phyloP scores from a whole-genome alignment of 441 rosid genomes.

The Pelargonium myrrhifolium region DNA sequence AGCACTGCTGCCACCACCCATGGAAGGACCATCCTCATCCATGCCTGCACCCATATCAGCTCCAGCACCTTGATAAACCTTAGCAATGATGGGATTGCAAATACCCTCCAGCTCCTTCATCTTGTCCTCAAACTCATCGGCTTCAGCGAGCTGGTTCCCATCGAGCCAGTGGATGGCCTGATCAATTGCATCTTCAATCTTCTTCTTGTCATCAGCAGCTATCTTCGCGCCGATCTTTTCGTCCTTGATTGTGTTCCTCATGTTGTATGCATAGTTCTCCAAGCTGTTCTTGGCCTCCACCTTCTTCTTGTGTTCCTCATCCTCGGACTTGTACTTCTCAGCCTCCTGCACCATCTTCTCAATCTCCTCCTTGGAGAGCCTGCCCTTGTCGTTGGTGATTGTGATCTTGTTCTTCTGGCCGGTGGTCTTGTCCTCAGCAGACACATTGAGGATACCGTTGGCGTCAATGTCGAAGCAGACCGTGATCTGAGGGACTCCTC shows the following conservation, averaged over 20 bases:
- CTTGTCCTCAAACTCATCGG: slow-evolving; percentile 63
- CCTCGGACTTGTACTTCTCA: slow-evolving; percentile 33
- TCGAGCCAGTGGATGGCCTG: slow-evolving; percentile 66
- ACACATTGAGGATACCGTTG: slow-evolving; percentile 62
- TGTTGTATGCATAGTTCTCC: slow-evolving; percentile 68
- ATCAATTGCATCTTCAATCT: slow-evolving; percentile 58
- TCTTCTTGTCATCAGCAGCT: slow-evolving; percentile 50
- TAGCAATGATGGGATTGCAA: slow-evolving; percentile 67
- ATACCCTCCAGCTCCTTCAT: slow-evolving; percentile 67
- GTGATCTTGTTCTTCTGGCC: slow-evolving; percentile 79
- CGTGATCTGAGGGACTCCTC: slow-evolving; percentile 61
- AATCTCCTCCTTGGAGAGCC: slow-evolving; percentile 41
- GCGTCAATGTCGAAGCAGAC: slow-evolving; percentile 68
- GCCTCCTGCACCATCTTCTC: slow-evolving; percentile 64
- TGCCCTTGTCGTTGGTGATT: slow-evolving; percentile 67
- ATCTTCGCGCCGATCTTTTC: slow-evolving; percentile 64
- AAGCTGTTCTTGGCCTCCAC: slow-evolving; percentile 65
- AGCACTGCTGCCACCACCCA: too few species aligned
- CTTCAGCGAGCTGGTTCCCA: slow-evolving; percentile 58
- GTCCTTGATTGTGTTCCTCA: slow-evolving; percentile 71
- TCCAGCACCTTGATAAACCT: slow-evolving; percentile 59
- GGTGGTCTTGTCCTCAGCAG: slow-evolving; percentile 73
- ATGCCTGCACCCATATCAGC: slow-evolving; percentile 22
- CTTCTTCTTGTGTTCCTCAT: slow-evolving; percentile 66
- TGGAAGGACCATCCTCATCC: too few species aligned